These are phyloP conservation scores for Suhomyces bokatorum DNA, from an alignment of 1,139 yeast species.

Conservation along the genomic window DNA sequence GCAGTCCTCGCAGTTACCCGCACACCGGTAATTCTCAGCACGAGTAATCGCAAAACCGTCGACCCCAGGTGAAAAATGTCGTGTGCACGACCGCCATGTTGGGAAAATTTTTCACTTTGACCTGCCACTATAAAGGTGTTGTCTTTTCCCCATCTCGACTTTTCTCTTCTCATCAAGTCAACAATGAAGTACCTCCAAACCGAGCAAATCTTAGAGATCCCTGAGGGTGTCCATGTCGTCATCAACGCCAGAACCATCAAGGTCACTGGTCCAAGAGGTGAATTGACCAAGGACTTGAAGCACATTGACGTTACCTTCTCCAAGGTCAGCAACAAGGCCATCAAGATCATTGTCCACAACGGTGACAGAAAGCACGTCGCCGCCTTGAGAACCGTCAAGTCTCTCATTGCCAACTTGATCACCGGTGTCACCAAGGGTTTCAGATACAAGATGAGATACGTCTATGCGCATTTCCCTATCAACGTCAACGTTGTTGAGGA, in stretches of 20 bases:
- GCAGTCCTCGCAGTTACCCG: constrained; percentile 5
- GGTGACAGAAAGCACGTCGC: constrained; percentile 99
- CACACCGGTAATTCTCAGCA: background rate
- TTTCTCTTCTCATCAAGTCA: constrained; percentile 22
- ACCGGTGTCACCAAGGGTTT: constrained; percentile 99
- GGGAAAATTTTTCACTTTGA: background rate
- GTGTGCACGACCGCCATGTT: background rate
- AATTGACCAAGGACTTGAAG: constrained; percentile 83
- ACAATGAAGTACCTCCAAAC: constrained; percentile 92
- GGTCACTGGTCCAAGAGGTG: constrained; percentile 99
- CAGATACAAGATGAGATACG: constrained; percentile 99
- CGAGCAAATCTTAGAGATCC: constrained; percentile 87
- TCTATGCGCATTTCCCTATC: constrained; percentile 99
- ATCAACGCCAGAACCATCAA: constrained; percentile 90
- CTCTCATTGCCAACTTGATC: constrained; percentile 89
- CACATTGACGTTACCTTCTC: constrained; percentile 93
- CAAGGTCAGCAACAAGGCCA: constrained; percentile 68
- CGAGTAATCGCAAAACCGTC: background rate
- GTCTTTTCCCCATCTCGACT: constrained; percentile 1
- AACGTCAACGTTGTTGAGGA: constrained; percentile 85
- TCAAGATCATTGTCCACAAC: constrained; percentile 92
- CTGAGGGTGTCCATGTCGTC: constrained; percentile 89
- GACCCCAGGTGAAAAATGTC: background rate
- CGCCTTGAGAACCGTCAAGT: constrained; percentile 97
- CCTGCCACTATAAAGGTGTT: background rate